Percentiles rank a stretch among this genome's conserved stretches.
Conservation (phyloP, 352 stramenopile genomes). For the Globisporangium orthogonon region DNA sequence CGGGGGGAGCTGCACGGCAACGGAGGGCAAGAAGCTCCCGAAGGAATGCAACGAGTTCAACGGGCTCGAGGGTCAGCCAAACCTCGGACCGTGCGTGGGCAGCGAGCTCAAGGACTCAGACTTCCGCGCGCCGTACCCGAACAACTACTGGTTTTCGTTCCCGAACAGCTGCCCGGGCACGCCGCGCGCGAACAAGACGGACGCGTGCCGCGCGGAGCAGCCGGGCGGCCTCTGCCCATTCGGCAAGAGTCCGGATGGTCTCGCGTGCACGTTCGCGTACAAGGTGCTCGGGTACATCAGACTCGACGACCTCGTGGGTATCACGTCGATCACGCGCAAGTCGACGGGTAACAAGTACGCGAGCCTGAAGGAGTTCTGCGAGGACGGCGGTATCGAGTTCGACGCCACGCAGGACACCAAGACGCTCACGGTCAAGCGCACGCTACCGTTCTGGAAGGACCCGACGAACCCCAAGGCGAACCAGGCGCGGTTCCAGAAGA, state of each 20-base stretch:
- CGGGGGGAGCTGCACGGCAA: constrained; percentile 12
- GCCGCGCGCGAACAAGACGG: constrained; percentile 8
- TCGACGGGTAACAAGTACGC: constrained; percentile 17
- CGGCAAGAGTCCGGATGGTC: constrained; percentile 32
- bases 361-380: constrained; percentile 41
- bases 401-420: constrained; percentile 25
- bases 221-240: constrained; percentile 37
- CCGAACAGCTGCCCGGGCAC: constrained; percentile 21
- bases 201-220: constrained; percentile 6
- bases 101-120: constrained; percentile 12
- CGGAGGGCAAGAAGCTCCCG: constrained; percentile 10
- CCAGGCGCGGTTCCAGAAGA: constrained; percentile 26
- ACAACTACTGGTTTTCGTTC: constrained; percentile 32
- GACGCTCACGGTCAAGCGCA: constrained; percentile 28
- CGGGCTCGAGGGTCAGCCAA: constrained; percentile 14
- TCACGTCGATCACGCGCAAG: constrained; percentile 32
- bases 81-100: constrained; percentile 15
- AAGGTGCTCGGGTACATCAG: constrained; percentile 47
- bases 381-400: constrained; percentile 40
- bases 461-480: constrained; percentile 40
- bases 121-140: constrained; percentile 21
- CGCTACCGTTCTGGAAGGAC: constrained; percentile 56
- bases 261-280: constrained; percentile 51
- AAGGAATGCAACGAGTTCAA: constrained; percentile 20
- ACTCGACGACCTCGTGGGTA: constrained; percentile 57